These are phyloP conservation scores for Citrus reticulata DNA, from an alignment of 345 rosid genomes.

Conservation along the genomic window DNA sequence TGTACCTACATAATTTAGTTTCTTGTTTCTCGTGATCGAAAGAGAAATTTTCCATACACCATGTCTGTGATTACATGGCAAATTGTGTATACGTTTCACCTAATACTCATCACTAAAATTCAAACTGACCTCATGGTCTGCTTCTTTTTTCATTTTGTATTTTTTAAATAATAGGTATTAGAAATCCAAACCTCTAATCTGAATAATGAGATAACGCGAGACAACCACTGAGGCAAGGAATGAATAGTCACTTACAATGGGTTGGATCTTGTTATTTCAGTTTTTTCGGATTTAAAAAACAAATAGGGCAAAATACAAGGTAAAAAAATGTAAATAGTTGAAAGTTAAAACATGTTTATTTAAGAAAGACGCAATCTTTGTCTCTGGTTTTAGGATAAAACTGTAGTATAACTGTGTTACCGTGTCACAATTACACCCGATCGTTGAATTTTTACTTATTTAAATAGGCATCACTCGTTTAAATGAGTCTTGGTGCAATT, in stretches of 20 bases:
- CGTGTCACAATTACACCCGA: fast-evolving
- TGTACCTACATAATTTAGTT: too few relatives aligned
- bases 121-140: too few relatives aligned
- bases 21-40: too few relatives aligned
- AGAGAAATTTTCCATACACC: neutral
- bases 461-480: fast-evolving
- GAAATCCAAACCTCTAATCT: too few relatives aligned
- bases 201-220: too few relatives aligned
- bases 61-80: neutral
- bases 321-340: neutral
- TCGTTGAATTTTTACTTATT: too few relatives aligned
- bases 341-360: neutral
- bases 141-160: too few relatives aligned
- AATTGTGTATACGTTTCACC: too few relatives aligned
- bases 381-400: neutral
- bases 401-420: fast-evolving
- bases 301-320: neutral
- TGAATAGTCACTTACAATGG: neutral
- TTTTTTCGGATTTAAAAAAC: too few relatives aligned
- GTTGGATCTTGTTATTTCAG: neutral
- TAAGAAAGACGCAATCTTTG: neutral
- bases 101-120: neutral
- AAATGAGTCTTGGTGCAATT: too few relatives aligned
- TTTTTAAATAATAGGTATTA: too few relatives aligned
- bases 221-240: too few relatives aligned